Evolutionary conservation across 352 stramenopile species (phyloP), one percentile per base, ranked within the genome.

Genomic region (Globisporangium solare): DNA sequence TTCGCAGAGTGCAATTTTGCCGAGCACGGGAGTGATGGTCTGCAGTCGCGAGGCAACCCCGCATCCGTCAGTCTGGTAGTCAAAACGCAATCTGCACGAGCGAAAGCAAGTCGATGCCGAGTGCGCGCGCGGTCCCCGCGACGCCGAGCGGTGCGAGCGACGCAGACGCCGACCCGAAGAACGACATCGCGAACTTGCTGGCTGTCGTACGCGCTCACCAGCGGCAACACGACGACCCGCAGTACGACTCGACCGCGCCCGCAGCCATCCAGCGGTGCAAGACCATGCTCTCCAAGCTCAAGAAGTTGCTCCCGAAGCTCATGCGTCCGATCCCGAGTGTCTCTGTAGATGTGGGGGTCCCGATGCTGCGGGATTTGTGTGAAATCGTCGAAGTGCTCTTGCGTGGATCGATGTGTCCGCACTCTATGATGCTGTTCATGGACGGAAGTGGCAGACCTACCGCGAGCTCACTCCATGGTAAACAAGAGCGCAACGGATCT

Each of bases 241-340:
- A 48, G 18, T 79, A 84, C 58, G 70, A 86, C 37, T 68, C 69
- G 0, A 54, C 54, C 24, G 41, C 67, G 3, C 58, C 70, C 3
- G 67, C 55, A 0, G 66, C 72, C 20, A 84, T 81, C 62, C 57
- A 61, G 15, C 71, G 68, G 46, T 87, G 80, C 71, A 87, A 83
- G 47, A 82, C 70, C 1, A 79, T 88, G 73, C 61, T 90, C 49
- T 76, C 71, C 13, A 90, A 90, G 58, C 60, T 87, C 47, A 70
- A 75, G 14, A 88, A 83, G 39, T 56, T 90, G 22, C 63, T 90
- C 43, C 80, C 78, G 15, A 88, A 86, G 59, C 64, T 90, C 46
- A 79, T 88, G 76, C 71, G 73, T 0, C 65, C 70, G 0, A 73
- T 90, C 40, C 63, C 70, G 27, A 62, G 62, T 4, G 54, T 81